These are phyloP conservation scores for Cercospora nicotianae DNA, from an alignment of 2,329 filamentous ascomycete genomes.

Conservation along the genomic window DNA sequence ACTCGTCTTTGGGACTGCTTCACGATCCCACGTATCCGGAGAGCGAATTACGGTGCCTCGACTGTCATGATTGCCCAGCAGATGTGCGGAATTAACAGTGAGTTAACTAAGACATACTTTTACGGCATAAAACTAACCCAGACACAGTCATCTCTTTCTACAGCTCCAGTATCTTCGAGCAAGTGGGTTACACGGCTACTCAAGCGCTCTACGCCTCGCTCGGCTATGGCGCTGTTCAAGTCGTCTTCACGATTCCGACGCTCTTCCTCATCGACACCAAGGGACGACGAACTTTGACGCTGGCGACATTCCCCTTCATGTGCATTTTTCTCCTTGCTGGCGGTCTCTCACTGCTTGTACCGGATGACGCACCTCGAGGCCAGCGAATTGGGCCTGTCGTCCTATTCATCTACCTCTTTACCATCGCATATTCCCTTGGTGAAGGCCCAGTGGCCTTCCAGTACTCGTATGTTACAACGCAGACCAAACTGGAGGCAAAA, in stretches of 20 bases:
- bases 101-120: not conserved
- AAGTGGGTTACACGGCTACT: slow-evolving; percentile 39
- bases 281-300: slow-evolving; percentile 44
- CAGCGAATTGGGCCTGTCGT: slow-evolving; percentile 44
- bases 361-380: slow-evolving; percentile 26
- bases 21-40: slow-evolving; percentile 49
- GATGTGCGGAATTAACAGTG: slow-evolving; percentile 40
- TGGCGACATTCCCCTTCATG: slow-evolving; percentile 50
- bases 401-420: slow-evolving; percentile 52
- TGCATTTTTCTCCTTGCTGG: slow-evolving; percentile 53
- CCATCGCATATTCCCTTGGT: slow-evolving; percentile 52
- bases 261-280: slow-evolving; percentile 50
- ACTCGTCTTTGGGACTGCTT: slow-evolving; percentile 52
- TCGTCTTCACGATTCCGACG: slow-evolving; percentile 48
- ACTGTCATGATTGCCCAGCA: slow-evolving; percentile 42
- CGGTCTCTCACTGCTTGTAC: slow-evolving; percentile 44
- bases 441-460: slow-evolving; percentile 47
- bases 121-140: slow-evolving; percentile 5
- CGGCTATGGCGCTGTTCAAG: slow-evolving; percentile 49
- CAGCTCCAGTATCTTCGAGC: slow-evolving; percentile 40
- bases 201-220: slow-evolving; percentile 45
- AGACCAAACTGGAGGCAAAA: not conserved
- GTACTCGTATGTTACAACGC: slow-evolving; percentile 29
- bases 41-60: slow-evolving; percentile 42
- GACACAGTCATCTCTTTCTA: slow-evolving; percentile 42